Percentiles rank a stretch among this genome's conserved stretches.
Evolutionary conservation across 129 eudicot species (phyloP).

Genomic region (Helianthus tuberosus): DNA sequence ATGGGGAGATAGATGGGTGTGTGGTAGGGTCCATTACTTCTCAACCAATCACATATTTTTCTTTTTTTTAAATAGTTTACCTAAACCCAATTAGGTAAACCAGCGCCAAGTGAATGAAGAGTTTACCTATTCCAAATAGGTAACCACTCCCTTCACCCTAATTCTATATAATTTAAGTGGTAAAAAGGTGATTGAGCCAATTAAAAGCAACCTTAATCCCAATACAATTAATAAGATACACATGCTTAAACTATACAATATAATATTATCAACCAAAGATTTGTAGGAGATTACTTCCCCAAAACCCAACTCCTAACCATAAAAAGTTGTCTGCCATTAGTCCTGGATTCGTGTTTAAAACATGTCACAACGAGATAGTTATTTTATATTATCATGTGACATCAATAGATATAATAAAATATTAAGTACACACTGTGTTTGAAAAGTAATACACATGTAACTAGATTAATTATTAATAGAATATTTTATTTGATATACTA

Average conservation of each 20-base stretch:
- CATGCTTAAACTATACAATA: conserved; percentile 10
- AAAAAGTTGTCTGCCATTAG: conserved; percentile 12
- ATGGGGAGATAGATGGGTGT: too few species aligned
- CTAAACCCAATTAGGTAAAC: too few species aligned
- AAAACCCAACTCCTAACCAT: conserved; percentile 13
- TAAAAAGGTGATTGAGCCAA: conserved; percentile 6
- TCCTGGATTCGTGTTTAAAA: not conserved
- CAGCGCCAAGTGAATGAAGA: too few species aligned
- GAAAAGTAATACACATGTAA: not conserved
- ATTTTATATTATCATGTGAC: not conserved
- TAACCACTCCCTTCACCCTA: too few species aligned
- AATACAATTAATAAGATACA: conserved; percentile 12
- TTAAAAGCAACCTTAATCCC: conserved; percentile 4
- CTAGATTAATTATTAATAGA: too few species aligned
- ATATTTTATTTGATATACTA: too few species aligned
- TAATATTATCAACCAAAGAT: conserved; percentile 27
- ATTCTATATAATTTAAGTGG: not conserved
- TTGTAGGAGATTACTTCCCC: conserved; percentile 17
- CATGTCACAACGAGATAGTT: not conserved
- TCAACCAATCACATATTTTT: too few species aligned
- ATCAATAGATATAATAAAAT: not conserved
- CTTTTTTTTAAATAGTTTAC: too few species aligned
- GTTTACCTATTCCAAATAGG: too few species aligned
- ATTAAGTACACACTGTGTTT: not conserved
- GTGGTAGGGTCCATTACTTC: too few species aligned